phyloP scores from a whole-genome alignment of 176 grass and related monocot genomes.

The Avena atlantica region DNA sequence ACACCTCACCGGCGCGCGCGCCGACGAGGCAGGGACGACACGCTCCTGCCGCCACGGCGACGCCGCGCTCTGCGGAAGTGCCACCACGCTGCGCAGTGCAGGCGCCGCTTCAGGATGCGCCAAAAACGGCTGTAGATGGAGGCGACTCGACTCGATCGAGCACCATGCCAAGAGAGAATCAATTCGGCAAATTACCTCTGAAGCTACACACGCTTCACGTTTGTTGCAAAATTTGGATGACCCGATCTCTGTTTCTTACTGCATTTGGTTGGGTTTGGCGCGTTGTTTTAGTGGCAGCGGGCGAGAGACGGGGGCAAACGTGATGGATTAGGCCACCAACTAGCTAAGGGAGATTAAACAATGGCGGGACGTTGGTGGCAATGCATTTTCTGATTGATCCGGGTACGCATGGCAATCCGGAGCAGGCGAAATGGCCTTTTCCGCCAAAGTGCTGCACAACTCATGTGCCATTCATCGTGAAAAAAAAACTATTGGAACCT shows the following conservation, averaged over 20 bases:
- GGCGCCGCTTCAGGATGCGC: background rate
- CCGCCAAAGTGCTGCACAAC: slow-evolving; percentile 22
- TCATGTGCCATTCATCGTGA: slow-evolving; percentile 26
- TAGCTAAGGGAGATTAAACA: background rate
- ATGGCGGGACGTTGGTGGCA: background rate
- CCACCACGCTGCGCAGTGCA: too few relatives aligned
- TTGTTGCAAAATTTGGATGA: background rate
- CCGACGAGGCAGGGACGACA: background rate
- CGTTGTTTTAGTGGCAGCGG: background rate
- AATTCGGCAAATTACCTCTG: too few relatives aligned
- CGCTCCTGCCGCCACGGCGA: slow-evolving; percentile 6
- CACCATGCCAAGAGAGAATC: background rate
- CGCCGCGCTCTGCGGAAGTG: background rate
- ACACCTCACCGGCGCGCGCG: slow-evolving; percentile 29
- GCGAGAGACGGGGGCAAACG: background rate
- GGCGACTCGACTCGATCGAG: background rate
- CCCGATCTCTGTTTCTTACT: background rate
- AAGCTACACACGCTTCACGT: background rate
- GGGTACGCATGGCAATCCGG: background rate
- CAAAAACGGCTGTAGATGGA: background rate
- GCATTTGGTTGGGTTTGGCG: background rate
- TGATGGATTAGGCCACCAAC: slow-evolving; percentile 1
- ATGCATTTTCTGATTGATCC: background rate
- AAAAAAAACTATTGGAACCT: slow-evolving; percentile 31
- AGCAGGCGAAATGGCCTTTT: slow-evolving; percentile 2